A percentile compares a stretch with the other conserved stretches of the same genome.
phyloP scores from a whole-genome alignment of 768 basidiomycete genomes.

The Auricularia cornea region DNA sequence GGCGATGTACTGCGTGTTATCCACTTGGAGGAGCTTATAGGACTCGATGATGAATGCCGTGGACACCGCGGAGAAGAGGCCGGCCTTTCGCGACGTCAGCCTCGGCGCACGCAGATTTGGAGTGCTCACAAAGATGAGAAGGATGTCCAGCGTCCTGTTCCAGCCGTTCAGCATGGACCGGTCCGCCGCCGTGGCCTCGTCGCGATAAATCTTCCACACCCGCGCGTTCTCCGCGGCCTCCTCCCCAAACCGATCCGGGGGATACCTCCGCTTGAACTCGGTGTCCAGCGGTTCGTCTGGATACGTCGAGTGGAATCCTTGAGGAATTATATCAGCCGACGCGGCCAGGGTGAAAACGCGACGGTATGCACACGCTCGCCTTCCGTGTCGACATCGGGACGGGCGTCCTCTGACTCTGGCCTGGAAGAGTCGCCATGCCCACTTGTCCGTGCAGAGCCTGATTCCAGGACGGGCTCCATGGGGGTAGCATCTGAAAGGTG shows the following conservation, averaged over 20 bases:
- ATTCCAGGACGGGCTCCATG: too few species aligned
- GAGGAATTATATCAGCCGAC: too few species aligned
- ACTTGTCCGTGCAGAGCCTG: too few species aligned
- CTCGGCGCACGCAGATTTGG: background rate
- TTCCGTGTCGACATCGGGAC: too few species aligned
- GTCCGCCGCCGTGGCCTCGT: conserved; percentile 4
- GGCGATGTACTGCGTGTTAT: background rate
- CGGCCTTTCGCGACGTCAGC: background rate
- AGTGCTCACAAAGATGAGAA: conserved; percentile 3
- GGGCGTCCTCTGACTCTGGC: too few species aligned
- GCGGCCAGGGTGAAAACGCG: too few species aligned
- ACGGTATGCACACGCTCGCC: too few species aligned
- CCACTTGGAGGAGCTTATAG: background rate
- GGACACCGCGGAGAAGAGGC: background rate
- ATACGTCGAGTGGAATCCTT: too few species aligned
- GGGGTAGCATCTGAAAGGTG: too few species aligned
- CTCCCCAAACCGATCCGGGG: conserved; percentile 2
- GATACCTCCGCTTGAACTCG: conserved; percentile 2
- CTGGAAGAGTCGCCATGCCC: too few species aligned
- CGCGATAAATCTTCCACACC: conserved; percentile 6
- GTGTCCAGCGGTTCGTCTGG: too few species aligned
- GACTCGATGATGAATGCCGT: background rate
- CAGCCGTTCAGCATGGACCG: background rate
- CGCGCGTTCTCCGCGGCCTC: conserved; percentile 3
- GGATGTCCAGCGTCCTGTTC: conserved; percentile 1